Evolutionary conservation across 2,329 filamentous ascomycete genomes (phyloP), one percentile per base, ranked within the genome.

Genomic region (Apiospora phragmitis): DNA sequence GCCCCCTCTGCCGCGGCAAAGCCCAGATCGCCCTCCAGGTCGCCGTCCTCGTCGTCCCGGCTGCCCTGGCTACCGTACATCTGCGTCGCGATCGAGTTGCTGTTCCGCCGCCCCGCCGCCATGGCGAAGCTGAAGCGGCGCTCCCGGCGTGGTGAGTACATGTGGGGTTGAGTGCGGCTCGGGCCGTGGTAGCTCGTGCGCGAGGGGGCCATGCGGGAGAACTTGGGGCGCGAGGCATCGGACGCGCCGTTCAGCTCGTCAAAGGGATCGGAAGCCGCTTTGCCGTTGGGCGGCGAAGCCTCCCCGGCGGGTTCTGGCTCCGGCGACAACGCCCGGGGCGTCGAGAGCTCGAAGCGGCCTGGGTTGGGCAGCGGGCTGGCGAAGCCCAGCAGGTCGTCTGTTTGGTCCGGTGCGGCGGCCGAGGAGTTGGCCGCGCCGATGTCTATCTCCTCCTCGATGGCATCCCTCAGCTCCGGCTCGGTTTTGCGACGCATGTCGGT

Each of bases 1-100:
- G 97, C 94, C 35, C 94, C 96, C 80, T 95, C 94, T 0, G 96
- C 96, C 0, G 95, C 95, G 14, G 95, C 94, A 82, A 97, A 99
- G 12, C 96, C 96, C 38, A 99, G 84, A 81, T 99, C 96, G 0
- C 96, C 96, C 77, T 97, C 95, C 9, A 94, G 86, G 75, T 97
- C 93, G 75, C 94, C 93, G 68, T 91, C 90, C 72, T 91, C 88
- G 71, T 89, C 76, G 83, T 83, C 79, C 18, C 38, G 21, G 67
- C 77, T 71, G 29, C 70, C 72, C 16, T 73, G 74, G 67, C 76
- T 73, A 6, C 82, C 82, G 74, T 88, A 86, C 70, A 89, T 80
- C 70, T 87, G 85, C 73, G 88, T 85, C 12, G 86, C 87, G 66
- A 89, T 85, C 65, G 81, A 85, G 77, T 81, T 85, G 76, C 84